Base-by-base conservation (phyloP, 345 rosid genomes). In the Toxicodendron radicans region DNA sequence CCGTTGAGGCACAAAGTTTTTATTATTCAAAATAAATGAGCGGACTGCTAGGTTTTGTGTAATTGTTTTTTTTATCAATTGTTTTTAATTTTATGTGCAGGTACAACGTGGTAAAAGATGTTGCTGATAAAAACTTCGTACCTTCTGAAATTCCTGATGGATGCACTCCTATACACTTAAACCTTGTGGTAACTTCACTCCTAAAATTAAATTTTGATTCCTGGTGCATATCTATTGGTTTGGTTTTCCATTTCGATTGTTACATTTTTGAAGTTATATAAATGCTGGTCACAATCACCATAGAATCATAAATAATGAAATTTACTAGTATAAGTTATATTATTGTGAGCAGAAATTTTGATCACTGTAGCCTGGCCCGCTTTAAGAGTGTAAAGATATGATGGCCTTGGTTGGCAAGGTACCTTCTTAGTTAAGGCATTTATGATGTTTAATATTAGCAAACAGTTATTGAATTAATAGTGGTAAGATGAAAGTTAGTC, bases 121-220 rank as follows among this genome's bases (percentile, higher is more conserved):
- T 87, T 30, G 70, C 56, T 6, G 84, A 72, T 38, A 73, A 71
- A 45, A 75, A 79, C 48, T 86, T 80, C 41, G 73, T 70, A 20
- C 84, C 84, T 6, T 83, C 91, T 24, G 62, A 73, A 35, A 70
- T 88, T 51, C 92, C 93, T 1, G 70, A 79, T 70, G 92, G 85
- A 32, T 95, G 99, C 80, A 79, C 79, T 73, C 96, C 97, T 52
- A 84, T 93, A 21, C 98, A 93, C 84, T 74, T 95, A 66, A 95
- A 91, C 78, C 93, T 95, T n/a, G 96, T 95, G 97, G 99, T 95
- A 89, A 85, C 73, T 54, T 60, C 45, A 1, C 63, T 59, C 16
- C 17, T 13, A 3, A 14, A 14, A 51, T 51, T 38, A 38, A 38
- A 0, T 5, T 57, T 46, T 32, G 9, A 7, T 20, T 7, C 24